These are phyloP conservation scores for Calocera viscosa DNA, from an alignment of 768 basidiomycete genomes.

Conservation along the genomic window DNA sequence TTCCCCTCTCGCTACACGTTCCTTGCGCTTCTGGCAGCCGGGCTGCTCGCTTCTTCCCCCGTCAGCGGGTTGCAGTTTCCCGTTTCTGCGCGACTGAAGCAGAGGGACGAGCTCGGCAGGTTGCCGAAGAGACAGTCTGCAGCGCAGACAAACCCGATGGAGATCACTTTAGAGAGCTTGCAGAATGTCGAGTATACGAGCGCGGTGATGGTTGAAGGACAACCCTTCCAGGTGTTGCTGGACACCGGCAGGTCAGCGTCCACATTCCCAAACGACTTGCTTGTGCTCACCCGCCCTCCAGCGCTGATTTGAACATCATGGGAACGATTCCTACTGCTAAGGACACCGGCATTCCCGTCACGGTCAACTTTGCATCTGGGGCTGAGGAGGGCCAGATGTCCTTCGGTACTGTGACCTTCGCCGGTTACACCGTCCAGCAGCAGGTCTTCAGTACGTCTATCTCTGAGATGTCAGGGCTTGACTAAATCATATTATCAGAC, in stretches of 20 bases:
- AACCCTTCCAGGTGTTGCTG: conserved; percentile 45
- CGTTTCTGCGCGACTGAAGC: not conserved
- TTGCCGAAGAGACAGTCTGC: not conserved
- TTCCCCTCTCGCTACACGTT: not conserved
- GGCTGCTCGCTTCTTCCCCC: not conserved
- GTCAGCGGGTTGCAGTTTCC: not conserved
- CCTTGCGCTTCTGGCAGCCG: not conserved
- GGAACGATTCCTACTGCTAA: conserved; percentile 32
- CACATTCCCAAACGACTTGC: not conserved
- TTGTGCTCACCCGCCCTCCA: not conserved
- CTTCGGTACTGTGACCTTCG: not conserved
- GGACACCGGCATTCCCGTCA: conserved; percentile 31
- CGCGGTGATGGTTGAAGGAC: conserved; percentile 56
- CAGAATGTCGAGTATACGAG: conserved; percentile 41
- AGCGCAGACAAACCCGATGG: not conserved
- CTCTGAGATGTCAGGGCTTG: conserved; percentile 27
- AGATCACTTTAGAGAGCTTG: not conserved
- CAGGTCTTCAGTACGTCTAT: conserved; percentile 37
- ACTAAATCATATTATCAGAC: not conserved
- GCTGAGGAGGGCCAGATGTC: conserved; percentile 35
- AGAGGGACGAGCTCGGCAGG: not conserved
- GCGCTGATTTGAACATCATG: conserved; percentile 49
- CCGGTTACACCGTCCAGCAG: not conserved
- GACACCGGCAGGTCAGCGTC: conserved; percentile 60
- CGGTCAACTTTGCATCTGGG: conserved; percentile 45